A percentile compares a stretch with the other conserved stretches of the same genome.
Evolutionary conservation across 148 eudicot genomes (phyloP).

Genomic region (Salicornia ramosissima): DNA sequence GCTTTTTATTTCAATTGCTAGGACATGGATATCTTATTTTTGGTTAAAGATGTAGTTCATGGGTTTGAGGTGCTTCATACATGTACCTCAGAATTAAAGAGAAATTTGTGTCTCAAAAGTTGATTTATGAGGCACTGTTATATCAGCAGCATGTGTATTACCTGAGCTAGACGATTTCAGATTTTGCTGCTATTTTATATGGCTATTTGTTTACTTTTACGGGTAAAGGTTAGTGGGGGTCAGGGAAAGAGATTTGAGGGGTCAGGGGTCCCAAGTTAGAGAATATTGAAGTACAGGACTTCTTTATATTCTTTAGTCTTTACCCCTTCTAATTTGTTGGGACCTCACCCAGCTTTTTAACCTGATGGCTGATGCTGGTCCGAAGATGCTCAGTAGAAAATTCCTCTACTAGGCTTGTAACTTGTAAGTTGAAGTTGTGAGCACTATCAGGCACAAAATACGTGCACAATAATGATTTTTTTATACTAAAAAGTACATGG

Average conservation of each 20-base stretch:
- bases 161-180: background rate
- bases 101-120: slow-evolving; percentile 8
- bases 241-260: background rate
- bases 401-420: background rate
- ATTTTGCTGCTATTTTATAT: slow-evolving; percentile 13
- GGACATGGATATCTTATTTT: background rate
- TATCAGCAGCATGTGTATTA: background rate
- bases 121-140: slow-evolving; percentile 14
- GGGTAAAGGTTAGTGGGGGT: background rate
- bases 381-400: background rate
- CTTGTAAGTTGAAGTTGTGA: no score
- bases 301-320: no score
- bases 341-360: background rate
- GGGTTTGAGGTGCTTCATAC: slow-evolving; percentile 10
- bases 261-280: background rate
- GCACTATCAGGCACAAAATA: no score
- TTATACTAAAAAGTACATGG: no score
- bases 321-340: background rate
- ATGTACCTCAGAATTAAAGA: slow-evolving; percentile 9
- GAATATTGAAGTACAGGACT: no score
- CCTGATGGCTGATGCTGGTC: background rate
- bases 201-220: background rate
- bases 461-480: no score
- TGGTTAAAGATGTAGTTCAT: no score
- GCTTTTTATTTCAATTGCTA: background rate